These are phyloP conservation scores for Phialemoniopsis sp. DNA, from an alignment of 2,329 filamentous ascomycete species.

Conservation along the genomic window DNA sequence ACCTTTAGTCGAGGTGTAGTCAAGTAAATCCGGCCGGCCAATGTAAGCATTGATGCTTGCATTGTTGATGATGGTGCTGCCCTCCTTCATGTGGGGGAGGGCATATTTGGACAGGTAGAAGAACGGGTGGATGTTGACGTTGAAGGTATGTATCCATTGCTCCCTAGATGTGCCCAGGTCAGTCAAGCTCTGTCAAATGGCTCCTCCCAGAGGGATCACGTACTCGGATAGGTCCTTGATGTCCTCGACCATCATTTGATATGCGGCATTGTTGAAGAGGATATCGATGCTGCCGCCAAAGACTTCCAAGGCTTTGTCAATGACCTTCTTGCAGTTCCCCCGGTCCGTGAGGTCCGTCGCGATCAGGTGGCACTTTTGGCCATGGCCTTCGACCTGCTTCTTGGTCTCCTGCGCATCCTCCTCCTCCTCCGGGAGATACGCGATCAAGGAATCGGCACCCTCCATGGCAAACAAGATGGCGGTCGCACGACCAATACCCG, in stretches of 20 bases:
- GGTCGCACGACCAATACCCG: constrained; percentile 3
- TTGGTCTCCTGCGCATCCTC: constrained; percentile 73
- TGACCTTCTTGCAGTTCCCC: constrained; percentile 65
- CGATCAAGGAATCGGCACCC: constrained; percentile 56
- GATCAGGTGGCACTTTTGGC: constrained; percentile 60
- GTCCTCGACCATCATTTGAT: constrained; percentile 68
- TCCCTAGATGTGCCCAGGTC: constrained; percentile 39
- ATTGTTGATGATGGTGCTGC: constrained; percentile 79
- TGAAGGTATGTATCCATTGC: constrained; percentile 76
- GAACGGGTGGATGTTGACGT: constrained; percentile 78
- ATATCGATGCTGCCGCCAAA: constrained; percentile 68
- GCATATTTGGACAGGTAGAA: constrained; percentile 79
- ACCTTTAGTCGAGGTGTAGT: constrained; percentile 78
- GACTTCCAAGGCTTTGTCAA: constrained; percentile 61
- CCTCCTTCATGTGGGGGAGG: constrained; percentile 70
- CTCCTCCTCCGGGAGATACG: constrained; percentile 72
- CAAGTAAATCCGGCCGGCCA: constrained; percentile 73
- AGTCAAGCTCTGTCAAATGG: constrained; percentile 9
- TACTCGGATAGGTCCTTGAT: constrained; percentile 69
- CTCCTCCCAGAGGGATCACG: constrained; percentile 17
- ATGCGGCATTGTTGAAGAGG: constrained; percentile 70
- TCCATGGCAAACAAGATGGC: constrained; percentile 1
- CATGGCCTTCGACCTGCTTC: constrained; percentile 62
- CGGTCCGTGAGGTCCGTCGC: constrained; percentile 60
- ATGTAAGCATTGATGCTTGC: constrained; percentile 81